Conservation (phyloP, 192 early-diverging fungal species). For the Gigaspora rosea region DNA sequence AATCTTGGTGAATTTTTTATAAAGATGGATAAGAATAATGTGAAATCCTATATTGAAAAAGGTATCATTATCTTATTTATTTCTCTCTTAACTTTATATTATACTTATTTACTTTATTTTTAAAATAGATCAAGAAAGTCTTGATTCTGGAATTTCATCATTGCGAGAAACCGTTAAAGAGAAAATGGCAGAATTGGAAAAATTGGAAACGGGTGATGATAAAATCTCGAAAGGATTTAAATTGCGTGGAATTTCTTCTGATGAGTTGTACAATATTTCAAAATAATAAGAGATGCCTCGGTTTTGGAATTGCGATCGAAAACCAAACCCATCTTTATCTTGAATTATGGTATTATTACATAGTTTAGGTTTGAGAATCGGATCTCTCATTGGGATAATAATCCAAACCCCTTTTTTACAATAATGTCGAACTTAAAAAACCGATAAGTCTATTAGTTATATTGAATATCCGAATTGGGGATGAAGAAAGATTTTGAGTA, state of each 20-base stretch:
- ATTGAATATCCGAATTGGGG: too few relatives aligned
- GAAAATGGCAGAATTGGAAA: conserved; percentile 46
- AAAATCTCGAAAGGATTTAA: conserved; percentile 28
- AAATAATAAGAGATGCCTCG: neutral
- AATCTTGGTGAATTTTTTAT: conserved; percentile 63
- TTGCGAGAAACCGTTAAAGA: conserved; percentile 48
- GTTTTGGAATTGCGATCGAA: too few relatives aligned
- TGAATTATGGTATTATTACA: too few relatives aligned
- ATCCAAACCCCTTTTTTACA: too few relatives aligned
- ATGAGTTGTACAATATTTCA: conserved; percentile 31
- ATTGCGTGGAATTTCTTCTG: conserved; percentile 14
- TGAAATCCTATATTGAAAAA: conserved; percentile 55
- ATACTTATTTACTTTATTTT: neutral
- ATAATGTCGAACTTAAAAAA: too few relatives aligned
- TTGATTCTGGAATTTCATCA: conserved; percentile 50
- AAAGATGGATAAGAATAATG: conserved; percentile 52
- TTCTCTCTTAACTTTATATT: neutral
- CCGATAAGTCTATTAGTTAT: too few relatives aligned
- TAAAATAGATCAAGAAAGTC: conserved; percentile 50
- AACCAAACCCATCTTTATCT: too few relatives aligned
- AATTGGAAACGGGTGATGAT: conserved; percentile 48
- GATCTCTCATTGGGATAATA: too few relatives aligned
- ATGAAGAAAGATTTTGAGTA: too few relatives aligned
- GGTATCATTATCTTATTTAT: conserved; percentile 39
- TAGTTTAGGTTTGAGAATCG: too few relatives aligned